phyloP scores from a whole-genome alignment of 2,329 filamentous ascomycete species.

The Graphilbum ipis-grandicollis region DNA sequence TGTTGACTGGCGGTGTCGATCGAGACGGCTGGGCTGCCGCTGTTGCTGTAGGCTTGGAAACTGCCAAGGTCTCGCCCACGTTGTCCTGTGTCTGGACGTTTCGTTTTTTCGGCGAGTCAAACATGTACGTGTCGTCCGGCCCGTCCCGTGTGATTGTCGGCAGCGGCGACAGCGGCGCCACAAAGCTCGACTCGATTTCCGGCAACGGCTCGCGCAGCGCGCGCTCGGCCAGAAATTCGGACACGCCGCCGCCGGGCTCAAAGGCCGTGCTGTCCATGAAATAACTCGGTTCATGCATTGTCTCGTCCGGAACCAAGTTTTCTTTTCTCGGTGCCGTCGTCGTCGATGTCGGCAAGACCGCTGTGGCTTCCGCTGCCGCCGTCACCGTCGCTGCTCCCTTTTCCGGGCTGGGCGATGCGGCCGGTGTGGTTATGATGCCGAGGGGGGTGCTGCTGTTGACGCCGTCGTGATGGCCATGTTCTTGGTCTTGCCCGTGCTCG shows the following conservation, averaged over 20 bases:
- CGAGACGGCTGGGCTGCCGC: too few species aligned
- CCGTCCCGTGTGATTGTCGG: constrained; percentile 26
- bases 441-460: too few species aligned
- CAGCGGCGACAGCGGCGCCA: constrained; percentile 39
- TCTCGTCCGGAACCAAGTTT: too few species aligned
- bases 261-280: constrained; percentile 21
- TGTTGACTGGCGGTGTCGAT: constrained; percentile 16
- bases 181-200: constrained; percentile 50
- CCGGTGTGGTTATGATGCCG: too few species aligned
- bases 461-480: neutral
- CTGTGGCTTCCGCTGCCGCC: neutral
- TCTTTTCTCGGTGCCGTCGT: too few species aligned
- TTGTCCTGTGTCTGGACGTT: too few species aligned
- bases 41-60: too few species aligned
- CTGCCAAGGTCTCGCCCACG: too few species aligned
- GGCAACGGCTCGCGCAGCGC: constrained; percentile 38
- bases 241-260: constrained; percentile 17
- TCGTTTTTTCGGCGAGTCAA: constrained; percentile 28
- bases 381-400: neutral
- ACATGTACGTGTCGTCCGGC: constrained; percentile 42
- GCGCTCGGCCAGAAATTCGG: constrained; percentile 34
- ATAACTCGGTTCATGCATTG: constrained; percentile 20
- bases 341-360: too few species aligned
- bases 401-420: neutral
- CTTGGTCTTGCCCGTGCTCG: too few species aligned